These are phyloP conservation scores for Ustilago curta DNA, from an alignment of 1,284 basidiomycete species.

Conservation along the genomic window DNA sequence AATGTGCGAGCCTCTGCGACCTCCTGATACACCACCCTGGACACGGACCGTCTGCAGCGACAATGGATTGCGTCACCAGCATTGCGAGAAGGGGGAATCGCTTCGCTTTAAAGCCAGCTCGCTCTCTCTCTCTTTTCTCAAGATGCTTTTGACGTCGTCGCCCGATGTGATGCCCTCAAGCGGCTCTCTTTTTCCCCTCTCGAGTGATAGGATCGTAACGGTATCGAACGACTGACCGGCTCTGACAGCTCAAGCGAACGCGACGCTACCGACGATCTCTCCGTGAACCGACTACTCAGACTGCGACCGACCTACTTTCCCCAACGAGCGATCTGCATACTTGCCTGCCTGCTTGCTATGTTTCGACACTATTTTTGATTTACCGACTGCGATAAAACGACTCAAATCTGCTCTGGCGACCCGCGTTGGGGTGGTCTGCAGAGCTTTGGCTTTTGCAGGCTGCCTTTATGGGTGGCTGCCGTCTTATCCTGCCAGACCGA, in stretches of 20 bases:
- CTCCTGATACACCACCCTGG: conserved; percentile 10
- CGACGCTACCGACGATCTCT: too few species aligned
- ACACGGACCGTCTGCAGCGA: conserved; percentile 33
- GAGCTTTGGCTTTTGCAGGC: neutral
- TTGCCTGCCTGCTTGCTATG: conserved; percentile 21
- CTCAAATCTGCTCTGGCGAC: conserved; percentile 42
- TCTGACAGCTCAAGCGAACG: conserved; percentile 13
- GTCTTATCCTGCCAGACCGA: conserved; percentile 31
- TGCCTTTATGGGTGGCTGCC: conserved; percentile 34
- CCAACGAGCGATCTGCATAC: conserved; percentile 22
- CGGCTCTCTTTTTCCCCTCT: conserved; percentile 20
- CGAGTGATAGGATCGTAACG: conserved; percentile 9
- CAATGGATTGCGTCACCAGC: conserved; percentile 29
- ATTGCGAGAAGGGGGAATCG: conserved; percentile 1
- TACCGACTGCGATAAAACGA: conserved; percentile 21
- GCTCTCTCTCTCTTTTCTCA: conserved; percentile 1
- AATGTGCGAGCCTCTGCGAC: conserved; percentile 14
- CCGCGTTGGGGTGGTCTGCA: conserved; percentile 31
- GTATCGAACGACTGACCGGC: conserved; percentile 15
- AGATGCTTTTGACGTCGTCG: conserved; percentile 24
- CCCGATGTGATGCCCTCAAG: conserved; percentile 42
- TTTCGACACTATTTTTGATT: conserved; percentile 12
- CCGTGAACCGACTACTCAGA: conserved; percentile 8
- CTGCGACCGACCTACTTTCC: conserved; percentile 3
- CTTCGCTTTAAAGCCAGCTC: conserved; percentile 46